Percentiles rank a stretch among this genome's conserved stretches.
Conservation (phyloP, 1,139 yeast species). For the Saccharomyces uvarum region DNA sequence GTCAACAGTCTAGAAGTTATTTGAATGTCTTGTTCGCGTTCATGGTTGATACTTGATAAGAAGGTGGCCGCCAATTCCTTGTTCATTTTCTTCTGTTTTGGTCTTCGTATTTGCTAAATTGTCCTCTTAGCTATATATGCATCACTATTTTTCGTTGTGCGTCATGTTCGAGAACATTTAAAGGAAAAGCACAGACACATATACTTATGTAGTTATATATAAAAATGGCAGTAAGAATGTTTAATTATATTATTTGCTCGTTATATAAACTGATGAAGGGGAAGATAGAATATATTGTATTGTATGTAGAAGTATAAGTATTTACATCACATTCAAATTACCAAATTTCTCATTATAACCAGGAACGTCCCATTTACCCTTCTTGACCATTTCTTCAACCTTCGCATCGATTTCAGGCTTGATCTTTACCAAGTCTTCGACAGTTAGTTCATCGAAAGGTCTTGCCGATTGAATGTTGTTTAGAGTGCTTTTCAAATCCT, state of each 20-base stretch:
- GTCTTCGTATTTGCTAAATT: not conserved
- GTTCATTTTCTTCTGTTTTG: conserved; percentile 13
- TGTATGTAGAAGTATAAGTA: not conserved
- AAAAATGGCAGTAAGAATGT: not conserved
- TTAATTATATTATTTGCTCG: not conserved
- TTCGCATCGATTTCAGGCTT: conserved; percentile 96
- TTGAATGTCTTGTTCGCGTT: conserved; percentile 52
- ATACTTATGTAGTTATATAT: too few relatives aligned
- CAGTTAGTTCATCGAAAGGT: conserved; percentile 94
- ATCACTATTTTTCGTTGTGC: not conserved
- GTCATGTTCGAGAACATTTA: not conserved
- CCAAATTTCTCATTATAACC: conserved; percentile 98
- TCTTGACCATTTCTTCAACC: conserved; percentile 89
- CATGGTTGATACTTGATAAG: conserved; percentile 46
- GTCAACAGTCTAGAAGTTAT: conserved; percentile 45
- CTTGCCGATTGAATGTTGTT: conserved; percentile 93
- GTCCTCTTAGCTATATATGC: not conserved
- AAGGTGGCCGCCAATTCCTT: conserved; percentile 39
- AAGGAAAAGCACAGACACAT: not conserved
- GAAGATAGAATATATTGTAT: not conserved
- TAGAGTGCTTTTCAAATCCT: conserved; percentile 78
- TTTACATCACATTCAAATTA: conserved; percentile 86
- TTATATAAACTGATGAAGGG: conserved; percentile 2
- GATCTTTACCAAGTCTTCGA: conserved; percentile 88
- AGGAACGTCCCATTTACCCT: conserved; percentile 97